Evolutionary conservation across 2,329 filamentous ascomycete genomes (phyloP).

Genomic region (Cordyceps javanica): DNA sequence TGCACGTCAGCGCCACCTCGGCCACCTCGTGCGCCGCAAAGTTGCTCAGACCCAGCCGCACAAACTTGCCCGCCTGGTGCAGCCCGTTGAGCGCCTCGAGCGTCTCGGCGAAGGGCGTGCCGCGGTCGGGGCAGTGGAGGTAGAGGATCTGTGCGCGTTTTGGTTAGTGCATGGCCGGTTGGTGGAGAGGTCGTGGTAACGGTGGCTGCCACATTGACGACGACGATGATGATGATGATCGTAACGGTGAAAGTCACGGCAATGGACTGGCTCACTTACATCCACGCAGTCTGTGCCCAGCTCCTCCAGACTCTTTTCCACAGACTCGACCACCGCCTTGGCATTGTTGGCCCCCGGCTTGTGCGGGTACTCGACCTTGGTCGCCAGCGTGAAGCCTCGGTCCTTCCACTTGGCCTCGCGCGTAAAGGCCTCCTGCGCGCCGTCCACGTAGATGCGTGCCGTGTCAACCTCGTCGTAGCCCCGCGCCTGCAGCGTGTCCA

Average conservation of each 20-base stretch:
- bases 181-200: neutral
- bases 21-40: conserved; percentile 84
- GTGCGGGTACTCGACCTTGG: conserved; percentile 64
- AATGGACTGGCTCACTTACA: conserved; percentile 36
- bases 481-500: conserved; percentile 69
- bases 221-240: neutral
- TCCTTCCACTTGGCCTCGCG: conserved; percentile 70
- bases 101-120: conserved; percentile 71
- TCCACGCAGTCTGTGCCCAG: conserved; percentile 69
- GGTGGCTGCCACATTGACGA: no score
- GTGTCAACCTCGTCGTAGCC: conserved; percentile 86
- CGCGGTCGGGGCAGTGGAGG: conserved; percentile 44
- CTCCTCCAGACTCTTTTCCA: conserved; percentile 65
- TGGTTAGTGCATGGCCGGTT: neutral
- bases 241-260: neutral
- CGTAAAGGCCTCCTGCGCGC: conserved; percentile 74
- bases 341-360: conserved; percentile 54
- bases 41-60: conserved; percentile 73
- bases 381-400: conserved; percentile 69
- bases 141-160: conserved; percentile 30
- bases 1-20: conserved; percentile 74
- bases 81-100: conserved; percentile 71
- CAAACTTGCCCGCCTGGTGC: conserved; percentile 81
- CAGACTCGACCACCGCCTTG: conserved; percentile 55
- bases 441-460: conserved; percentile 65